A percentile compares a stretch with the other conserved stretches of the same genome.
Evolutionary conservation across 176 grass and related monocot genomes (phyloP).

Genomic region (Oryza meyeriana): DNA sequence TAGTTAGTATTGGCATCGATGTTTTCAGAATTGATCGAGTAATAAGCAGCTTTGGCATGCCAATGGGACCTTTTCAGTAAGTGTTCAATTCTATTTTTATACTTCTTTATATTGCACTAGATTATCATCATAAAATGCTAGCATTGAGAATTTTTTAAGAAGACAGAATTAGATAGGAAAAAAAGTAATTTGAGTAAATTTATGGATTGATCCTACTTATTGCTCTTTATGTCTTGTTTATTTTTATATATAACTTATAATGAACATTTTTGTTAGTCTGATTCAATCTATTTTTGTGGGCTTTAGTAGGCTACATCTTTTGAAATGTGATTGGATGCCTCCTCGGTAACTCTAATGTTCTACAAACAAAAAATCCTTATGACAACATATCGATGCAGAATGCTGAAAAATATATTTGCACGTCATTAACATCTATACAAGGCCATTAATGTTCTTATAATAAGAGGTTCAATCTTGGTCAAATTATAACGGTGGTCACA

Average conservation of each 20-base stretch:
- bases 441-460: neutral
- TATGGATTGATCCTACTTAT: neutral
- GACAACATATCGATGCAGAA: neutral
- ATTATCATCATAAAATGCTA: neutral
- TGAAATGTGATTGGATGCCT: neutral
- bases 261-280: neutral
- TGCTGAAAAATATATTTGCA: neutral
- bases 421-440: neutral
- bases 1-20: constrained; percentile 83
- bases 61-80: constrained; percentile 99
- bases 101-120: neutral
- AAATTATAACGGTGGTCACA: neutral
- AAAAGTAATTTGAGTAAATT: neutral
- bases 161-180: neutral
- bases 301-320: neutral
- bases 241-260: neutral
- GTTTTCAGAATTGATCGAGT: constrained; percentile 81
- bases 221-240: neutral
- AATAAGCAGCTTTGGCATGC: constrained; percentile 90
- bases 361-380: neutral
- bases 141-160: neutral
- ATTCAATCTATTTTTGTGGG: neutral
- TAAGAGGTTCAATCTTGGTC: neutral
- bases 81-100: constrained; percentile 19
- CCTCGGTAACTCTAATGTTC: neutral